These are phyloP conservation scores for Pleurotus platypus DNA, from an alignment of 768 basidiomycete genomes.

Conservation along the genomic window DNA sequence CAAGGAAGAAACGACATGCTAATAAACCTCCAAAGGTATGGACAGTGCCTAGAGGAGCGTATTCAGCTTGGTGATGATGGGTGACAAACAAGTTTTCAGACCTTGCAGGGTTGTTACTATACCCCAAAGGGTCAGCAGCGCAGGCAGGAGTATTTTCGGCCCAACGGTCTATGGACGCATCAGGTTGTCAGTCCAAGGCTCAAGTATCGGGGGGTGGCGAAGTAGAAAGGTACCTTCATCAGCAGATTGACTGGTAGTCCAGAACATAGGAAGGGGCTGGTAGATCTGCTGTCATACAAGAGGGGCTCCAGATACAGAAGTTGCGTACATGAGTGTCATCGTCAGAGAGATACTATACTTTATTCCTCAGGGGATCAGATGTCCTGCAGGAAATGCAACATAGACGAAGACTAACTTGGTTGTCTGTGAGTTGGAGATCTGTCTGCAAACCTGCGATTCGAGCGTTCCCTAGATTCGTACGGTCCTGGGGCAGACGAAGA, in stretches of 20 bases:
- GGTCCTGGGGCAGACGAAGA: slow-evolving; percentile 28
- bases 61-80: no score
- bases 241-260: slow-evolving; percentile 62
- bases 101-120: slow-evolving; percentile 60
- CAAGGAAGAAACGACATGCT: slow-evolving; percentile 45
- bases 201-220: no score
- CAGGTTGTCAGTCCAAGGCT: no score
- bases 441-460: slow-evolving; percentile 56
- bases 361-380: no score
- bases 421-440: slow-evolving; percentile 46
- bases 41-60: slow-evolving; percentile 35
- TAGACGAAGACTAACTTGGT: slow-evolving; percentile 12
- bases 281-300: no score
- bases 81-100: slow-evolving; percentile 6
- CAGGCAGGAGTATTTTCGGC: slow-evolving; percentile 54
- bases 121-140: slow-evolving; percentile 68
- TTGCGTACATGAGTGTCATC: slow-evolving; percentile 29
- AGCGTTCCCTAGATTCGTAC: slow-evolving; percentile 57
- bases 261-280: slow-evolving; percentile 46
- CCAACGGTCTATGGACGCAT: slow-evolving; percentile 37
- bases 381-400: no score
- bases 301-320: not conserved
- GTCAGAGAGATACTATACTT: slow-evolving; percentile 46
- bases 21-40: slow-evolving; percentile 35
- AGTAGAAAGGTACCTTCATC: slow-evolving; percentile 36